These are phyloP conservation scores for Heracleum sosnowskyi DNA, from an alignment of 129 eudicot species.

Conservation along the genomic window DNA sequence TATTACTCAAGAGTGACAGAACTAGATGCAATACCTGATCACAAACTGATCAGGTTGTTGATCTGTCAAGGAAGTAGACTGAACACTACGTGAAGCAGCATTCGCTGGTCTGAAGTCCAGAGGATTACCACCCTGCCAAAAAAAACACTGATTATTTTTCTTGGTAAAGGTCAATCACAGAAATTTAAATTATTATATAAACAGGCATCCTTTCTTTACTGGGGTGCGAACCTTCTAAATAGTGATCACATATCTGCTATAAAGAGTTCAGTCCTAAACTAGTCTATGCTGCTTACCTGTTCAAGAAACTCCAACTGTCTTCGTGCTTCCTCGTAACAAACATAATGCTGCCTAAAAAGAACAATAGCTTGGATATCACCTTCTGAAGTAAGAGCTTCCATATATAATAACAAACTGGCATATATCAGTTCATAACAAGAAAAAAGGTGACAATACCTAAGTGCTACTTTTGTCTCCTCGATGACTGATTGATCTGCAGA, in stretches of 20 bases:
- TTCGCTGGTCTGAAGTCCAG: constrained; percentile 50
- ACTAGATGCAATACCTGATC: constrained; percentile 43
- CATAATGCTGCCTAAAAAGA: constrained; percentile 64
- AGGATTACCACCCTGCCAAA: constrained; percentile 81
- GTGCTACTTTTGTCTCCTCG: constrained; percentile 81
- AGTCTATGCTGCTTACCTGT: constrained; percentile 48
- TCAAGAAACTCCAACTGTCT: constrained; percentile 90
- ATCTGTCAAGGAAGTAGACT: constrained; percentile 74
- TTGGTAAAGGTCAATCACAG: background rate
- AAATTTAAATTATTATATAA: background rate
- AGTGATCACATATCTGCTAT: background rate
- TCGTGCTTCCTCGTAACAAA: constrained; percentile 57
- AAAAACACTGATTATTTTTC: background rate
- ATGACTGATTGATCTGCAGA: constrained; percentile 69
- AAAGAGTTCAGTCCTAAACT: background rate
- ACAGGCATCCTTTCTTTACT: background rate
- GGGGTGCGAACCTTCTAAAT: background rate
- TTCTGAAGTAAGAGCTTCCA: background rate
- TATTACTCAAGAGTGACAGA: background rate
- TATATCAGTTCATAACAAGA: constrained; percentile 3
- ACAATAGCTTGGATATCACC: background rate
- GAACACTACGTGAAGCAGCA: constrained; percentile 67
- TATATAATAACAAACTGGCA: background rate
- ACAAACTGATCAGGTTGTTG: constrained; percentile 58
- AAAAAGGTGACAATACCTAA: constrained; percentile 46